Evolutionary conservation across 2,329 filamentous ascomycete species (phyloP).

Genomic region (Fusarium xylarioides): DNA sequence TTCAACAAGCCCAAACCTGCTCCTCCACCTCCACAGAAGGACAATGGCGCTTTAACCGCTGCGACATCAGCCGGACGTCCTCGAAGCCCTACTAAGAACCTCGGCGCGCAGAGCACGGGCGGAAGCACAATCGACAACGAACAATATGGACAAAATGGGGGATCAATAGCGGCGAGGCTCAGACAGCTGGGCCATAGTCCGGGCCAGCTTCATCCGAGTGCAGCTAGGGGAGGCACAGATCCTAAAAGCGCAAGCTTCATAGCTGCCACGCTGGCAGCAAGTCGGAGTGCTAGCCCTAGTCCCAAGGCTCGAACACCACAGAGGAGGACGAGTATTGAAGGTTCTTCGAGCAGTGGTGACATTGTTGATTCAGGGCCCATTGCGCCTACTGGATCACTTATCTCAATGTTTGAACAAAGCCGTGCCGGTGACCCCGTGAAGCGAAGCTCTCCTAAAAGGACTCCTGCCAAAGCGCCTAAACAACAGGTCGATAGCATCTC

Average conservation of each 20-base stretch:
- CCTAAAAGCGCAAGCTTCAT: slow-evolving; percentile 64
- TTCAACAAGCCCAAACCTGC: slow-evolving; percentile 55
- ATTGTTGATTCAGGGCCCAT: slow-evolving; percentile 64
- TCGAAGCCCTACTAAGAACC: slow-evolving; percentile 35
- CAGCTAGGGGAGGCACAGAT: slow-evolving; percentile 41
- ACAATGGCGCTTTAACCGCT: slow-evolving; percentile 56
- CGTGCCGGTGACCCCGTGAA: slow-evolving; percentile 48
- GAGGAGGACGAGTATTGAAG: slow-evolving; percentile 46
- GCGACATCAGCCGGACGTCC: slow-evolving; percentile 52
- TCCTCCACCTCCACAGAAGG: slow-evolving; percentile 36
- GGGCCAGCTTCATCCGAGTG: slow-evolving; percentile 29
- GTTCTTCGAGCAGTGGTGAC: slow-evolving; percentile 40
- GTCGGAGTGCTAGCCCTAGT: slow-evolving; percentile 57
- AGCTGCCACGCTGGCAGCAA: slow-evolving; percentile 67
- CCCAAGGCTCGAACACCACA: slow-evolving; percentile 39
- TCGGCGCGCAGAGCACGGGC: slow-evolving; percentile 53
- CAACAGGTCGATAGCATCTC: slow-evolving; percentile 21
- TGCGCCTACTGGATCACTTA: slow-evolving; percentile 69
- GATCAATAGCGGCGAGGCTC: slow-evolving; percentile 35
- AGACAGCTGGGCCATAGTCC: slow-evolving; percentile 39
- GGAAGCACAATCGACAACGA: slow-evolving; percentile 44
- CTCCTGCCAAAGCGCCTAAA: slow-evolving; percentile 17
- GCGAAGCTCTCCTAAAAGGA: slow-evolving; percentile 41
- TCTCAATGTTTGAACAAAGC: slow-evolving; percentile 73
- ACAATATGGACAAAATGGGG: slow-evolving; percentile 25